Base-by-base conservation (phyloP, 257 asterid genomes). In the Nicotiana sylvestris region DNA sequence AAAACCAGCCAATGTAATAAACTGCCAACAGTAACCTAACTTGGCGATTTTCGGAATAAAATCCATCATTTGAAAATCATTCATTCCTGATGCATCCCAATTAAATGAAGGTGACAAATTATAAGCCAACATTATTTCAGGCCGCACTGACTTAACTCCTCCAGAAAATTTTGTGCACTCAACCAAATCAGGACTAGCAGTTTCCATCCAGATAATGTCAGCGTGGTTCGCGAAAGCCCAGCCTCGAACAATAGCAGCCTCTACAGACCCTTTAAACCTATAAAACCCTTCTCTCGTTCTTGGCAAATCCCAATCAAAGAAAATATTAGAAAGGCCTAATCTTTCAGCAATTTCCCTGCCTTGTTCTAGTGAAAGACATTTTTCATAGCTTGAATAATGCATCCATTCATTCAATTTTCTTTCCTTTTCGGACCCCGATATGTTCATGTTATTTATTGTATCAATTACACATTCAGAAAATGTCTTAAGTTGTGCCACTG, bases 61-160 rank as follows among this genome's bases (percentile, higher is more conserved):
- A 69, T 94, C 96, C 86, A 84, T 87, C 97, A 92, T 95, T 86
- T 95, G 94, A 30, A 88, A 89, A 74, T 94, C 97, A 0, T 68
- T 85, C 99, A 95, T 95, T 1, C 99, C 98, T 0, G 98, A 94
- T 0, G 99, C 97, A 49, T 92, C 98, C 98, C 99, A 95, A 78
- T 94, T 94, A 89, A 94, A 95, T 2, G 99, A 95, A 6, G 98
- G 99, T 0, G 98, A 95, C 29, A 95, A 84, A 70, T 94, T 95
- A 90, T 94, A 95, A 76, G 99, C 99, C 87, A 95, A 68, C 98
- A 95, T 95, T 5, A 81, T 89, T 84, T 94, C 94, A 2, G 96
- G 98, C 37, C 84, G 87, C 87, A 27, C 76, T 0, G 96, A 87
- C 82, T 92, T 94, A 33, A 96, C 93, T 3, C 98, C 98, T 0